Evolutionary conservation across 495 filamentous ascomycete species (phyloP).

Genomic region (Neurospora discreta): DNA sequence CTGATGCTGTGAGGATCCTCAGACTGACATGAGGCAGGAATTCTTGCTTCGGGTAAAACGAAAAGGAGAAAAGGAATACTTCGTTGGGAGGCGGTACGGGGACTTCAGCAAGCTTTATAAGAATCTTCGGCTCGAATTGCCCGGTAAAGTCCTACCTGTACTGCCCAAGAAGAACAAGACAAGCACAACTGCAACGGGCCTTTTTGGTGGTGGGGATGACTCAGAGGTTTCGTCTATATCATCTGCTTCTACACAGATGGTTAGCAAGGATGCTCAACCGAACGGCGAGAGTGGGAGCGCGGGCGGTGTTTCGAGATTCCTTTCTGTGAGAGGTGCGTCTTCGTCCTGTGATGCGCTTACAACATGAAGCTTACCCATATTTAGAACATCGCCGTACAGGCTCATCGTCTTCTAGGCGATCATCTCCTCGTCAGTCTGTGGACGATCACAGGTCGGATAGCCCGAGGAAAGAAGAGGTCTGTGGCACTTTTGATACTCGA

Average conservation of each 20-base stretch:
- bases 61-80: constrained; percentile 56
- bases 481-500: not conserved
- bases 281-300: constrained; percentile 8
- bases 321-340: constrained; percentile 25
- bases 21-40: constrained; percentile 47
- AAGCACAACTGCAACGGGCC: constrained; percentile 48
- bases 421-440: constrained; percentile 29
- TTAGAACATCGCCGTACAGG: constrained; percentile 23
- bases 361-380: not conserved
- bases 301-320: constrained; percentile 25
- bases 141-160: constrained; percentile 79
- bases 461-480: constrained; percentile 12
- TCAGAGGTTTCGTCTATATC: constrained; percentile 68
- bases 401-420: constrained; percentile 18
- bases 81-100: constrained; percentile 77
- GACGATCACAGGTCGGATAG: constrained; percentile 11
- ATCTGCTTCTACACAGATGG: constrained; percentile 53
- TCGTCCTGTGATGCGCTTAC: not conserved
- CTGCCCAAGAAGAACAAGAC: constrained; percentile 85
- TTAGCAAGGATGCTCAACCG: constrained; percentile 9
- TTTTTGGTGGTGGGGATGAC: constrained; percentile 43
- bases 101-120: constrained; percentile 77
- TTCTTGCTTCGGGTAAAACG: constrained; percentile 78
- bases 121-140: constrained; percentile 69
- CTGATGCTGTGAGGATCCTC: not conserved